phyloP scores from a whole-genome alignment of 2,329 filamentous ascomycete species.

The Cordyceps farinosa region DNA sequence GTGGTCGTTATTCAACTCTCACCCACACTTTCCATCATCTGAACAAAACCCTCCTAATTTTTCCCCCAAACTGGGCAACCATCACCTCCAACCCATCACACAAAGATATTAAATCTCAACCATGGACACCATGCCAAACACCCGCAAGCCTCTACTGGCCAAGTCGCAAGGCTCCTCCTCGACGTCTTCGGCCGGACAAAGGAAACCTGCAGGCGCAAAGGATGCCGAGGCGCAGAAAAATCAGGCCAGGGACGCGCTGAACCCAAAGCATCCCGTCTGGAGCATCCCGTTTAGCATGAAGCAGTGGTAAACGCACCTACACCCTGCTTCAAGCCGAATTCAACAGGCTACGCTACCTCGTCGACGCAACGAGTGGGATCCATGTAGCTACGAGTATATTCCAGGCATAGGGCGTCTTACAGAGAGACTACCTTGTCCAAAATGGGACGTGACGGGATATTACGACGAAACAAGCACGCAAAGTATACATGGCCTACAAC shows the following conservation, averaged over 20 bases:
- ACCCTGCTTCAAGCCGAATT: not conserved
- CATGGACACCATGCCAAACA: conserved; percentile 3
- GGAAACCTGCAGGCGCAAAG: too few relatives aligned
- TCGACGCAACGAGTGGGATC: too few relatives aligned
- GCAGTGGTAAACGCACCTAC: not conserved
- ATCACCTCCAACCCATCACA: not conserved
- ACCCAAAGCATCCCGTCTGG: conserved; percentile 7
- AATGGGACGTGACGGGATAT: too few relatives aligned
- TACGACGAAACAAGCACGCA: too few relatives aligned
- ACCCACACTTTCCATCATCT: too few relatives aligned
- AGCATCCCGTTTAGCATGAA: not conserved
- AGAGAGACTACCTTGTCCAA: too few relatives aligned
- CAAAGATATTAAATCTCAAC: not conserved
- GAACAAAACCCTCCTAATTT: too few relatives aligned
- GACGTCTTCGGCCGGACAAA: not conserved
- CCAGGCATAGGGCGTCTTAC: too few relatives aligned
- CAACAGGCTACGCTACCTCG: not conserved
- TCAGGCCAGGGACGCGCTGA: not conserved
- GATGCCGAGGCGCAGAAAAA: not conserved
- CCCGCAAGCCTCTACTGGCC: not conserved
- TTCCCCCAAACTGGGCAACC: too few relatives aligned
- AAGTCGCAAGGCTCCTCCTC: not conserved
- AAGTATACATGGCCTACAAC: not conserved
- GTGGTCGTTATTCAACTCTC: too few relatives aligned
- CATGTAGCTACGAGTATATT: too few relatives aligned